phyloP scores from a whole-genome alignment of 2,329 filamentous ascomycete species.

The Colletotrichum sp. region DNA sequence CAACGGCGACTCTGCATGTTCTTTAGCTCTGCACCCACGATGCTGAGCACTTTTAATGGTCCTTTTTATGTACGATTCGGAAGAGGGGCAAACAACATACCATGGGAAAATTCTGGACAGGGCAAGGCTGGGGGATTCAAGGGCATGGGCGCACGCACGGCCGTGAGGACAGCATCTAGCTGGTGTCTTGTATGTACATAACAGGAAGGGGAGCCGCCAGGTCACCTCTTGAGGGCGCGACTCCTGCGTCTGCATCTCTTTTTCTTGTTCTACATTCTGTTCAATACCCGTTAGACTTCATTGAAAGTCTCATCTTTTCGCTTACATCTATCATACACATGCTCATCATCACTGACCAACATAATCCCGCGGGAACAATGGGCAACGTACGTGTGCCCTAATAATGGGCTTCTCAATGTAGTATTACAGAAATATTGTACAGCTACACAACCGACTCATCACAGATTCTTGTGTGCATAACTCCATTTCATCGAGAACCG shows the following conservation, averaged over 20 bases:
- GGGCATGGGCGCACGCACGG: conserved; percentile 18
- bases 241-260: neutral
- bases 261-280: neutral
- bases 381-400: too few species aligned
- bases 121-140: conserved; percentile 20
- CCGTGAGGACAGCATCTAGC: conserved; percentile 20
- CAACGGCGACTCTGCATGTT: neutral
- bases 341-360: too few species aligned
- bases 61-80: neutral
- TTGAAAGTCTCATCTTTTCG: neutral
- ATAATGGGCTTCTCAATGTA: neutral
- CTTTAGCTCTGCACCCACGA: neutral
- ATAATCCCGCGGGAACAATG: too few species aligned
- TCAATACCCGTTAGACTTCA: neutral
- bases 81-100: neutral
- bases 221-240: neutral
- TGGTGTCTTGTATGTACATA: conserved; percentile 15
- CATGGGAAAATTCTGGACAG: neutral
- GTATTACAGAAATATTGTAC: neutral
- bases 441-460: neutral
- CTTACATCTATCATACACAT: too few species aligned
- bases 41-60: neutral
- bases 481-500: neutral
- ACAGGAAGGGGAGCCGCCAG: neutral
- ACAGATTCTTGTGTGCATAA: neutral